Base-by-base conservation (phyloP, 2,329 filamentous ascomycete genomes). In the Penicillium sp. region DNA sequence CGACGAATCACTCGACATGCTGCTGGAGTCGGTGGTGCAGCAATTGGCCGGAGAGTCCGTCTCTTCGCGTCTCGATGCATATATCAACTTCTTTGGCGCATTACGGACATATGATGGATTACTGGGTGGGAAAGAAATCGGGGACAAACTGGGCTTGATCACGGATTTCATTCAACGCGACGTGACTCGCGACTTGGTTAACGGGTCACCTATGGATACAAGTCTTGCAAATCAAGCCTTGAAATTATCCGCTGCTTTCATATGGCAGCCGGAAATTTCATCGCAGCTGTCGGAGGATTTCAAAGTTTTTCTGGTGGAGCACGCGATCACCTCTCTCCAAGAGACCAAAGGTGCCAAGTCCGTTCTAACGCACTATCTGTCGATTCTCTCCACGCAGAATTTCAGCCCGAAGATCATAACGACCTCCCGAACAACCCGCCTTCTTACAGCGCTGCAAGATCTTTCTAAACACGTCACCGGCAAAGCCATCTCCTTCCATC, bases 131-230 rank as follows among this genome's bases (percentile, higher is more conserved):
- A 86, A 90, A 59, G 88, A 88, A 12, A 82, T 96, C 58, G 85
- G 88, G 60, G 86, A 87, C 55, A 96, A 95, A 76, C 89, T 97
- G 83, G 84, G 85, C 12, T 79, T 91, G 2, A 85, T 98, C 61
- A 87, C 88, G 67, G 89, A 92, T 62, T 97, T 93, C 73, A 92
- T 98, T 59, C 88, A 90, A 70, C 86, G 93, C 62, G 95, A 99
- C 73, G 83, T 97, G 26, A 85, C 84, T 7, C 83, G 87, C 12
- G 88, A 86, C 83, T 85, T 38, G 74, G 83, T 6, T 80, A 84
- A 61, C 84, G 86, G 55, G 78, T 75, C 73, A 50, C 80, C 80
- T 59, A 45, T 82, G 40, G 91, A 96, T 70, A 85, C 85, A 1
- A 89, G 89, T 49, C 84, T 98, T 13, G 84, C 89, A 53, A 89